Evolutionary conservation across 1,284 basidiomycete genomes (phyloP).

Genomic region (Singerocomus inundabilis): DNA sequence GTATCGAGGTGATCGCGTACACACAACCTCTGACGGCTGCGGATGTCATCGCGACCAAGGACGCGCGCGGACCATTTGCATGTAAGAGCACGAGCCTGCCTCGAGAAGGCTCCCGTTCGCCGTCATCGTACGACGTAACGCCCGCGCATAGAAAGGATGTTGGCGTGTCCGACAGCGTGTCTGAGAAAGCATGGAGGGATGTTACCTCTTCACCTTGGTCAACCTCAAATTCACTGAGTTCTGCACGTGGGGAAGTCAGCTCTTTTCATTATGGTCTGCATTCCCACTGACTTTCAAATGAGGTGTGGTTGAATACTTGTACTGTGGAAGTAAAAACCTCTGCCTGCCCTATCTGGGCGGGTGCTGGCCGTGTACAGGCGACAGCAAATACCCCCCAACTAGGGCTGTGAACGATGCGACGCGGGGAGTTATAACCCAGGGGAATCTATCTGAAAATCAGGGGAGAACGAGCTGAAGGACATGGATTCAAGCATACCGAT

Average conservation of each 20-base stretch:
- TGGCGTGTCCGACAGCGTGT: conserved; percentile 30
- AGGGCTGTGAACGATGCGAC: conserved; percentile 58
- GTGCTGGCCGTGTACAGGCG: conserved; percentile 51
- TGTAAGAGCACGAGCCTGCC: conserved; percentile 51
- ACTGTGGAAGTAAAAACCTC: conserved; percentile 55
- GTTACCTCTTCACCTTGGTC: conserved; percentile 59
- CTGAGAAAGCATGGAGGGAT: conserved; percentile 46
- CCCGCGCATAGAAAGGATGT: conserved; percentile 60
- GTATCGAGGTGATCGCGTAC: conserved; percentile 50
- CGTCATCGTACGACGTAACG: conserved; percentile 47
- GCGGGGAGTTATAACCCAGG: conserved; percentile 66
- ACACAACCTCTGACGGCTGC: conserved; percentile 56
- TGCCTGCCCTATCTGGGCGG: conserved; percentile 54
- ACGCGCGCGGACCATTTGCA: conserved; percentile 35
- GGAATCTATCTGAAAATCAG: conserved; percentile 48
- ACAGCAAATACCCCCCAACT: conserved; percentile 61
- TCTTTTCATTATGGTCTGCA: neutral
- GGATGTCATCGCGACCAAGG: conserved; percentile 30
- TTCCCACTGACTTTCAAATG: conserved; percentile 53
- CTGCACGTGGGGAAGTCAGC: conserved; percentile 36
- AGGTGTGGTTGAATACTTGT: conserved; percentile 63
- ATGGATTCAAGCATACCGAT: conserved; percentile 48
- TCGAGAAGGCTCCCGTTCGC: conserved; percentile 55
- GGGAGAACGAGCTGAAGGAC: neutral
- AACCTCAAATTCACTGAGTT: conserved; percentile 51